phyloP scores from a whole-genome alignment of 495 filamentous ascomycete species.

The Beverwykella pulmonaria region DNA sequence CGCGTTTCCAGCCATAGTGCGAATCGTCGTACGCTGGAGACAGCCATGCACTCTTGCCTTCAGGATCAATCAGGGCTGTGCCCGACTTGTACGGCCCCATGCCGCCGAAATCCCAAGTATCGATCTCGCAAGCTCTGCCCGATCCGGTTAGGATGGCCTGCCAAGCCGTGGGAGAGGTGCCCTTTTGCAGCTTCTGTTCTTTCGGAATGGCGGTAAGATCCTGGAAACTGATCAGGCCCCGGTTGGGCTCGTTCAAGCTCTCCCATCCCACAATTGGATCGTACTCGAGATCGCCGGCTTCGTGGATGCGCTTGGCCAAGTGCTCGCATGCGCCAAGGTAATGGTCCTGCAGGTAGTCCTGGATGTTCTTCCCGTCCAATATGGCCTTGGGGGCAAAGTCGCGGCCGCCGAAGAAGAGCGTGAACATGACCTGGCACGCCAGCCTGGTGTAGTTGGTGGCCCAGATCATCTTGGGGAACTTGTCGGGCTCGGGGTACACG shows the following conservation, averaged over 20 bases:
- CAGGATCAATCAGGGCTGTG: conserved; percentile 78
- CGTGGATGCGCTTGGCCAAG: conserved; percentile 80
- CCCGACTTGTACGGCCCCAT: conserved; percentile 91
- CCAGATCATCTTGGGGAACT: conserved; percentile 99
- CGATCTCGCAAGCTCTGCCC: conserved; percentile 83
- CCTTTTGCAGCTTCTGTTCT: conserved; percentile 90
- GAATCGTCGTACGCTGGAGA: conserved; percentile 78
- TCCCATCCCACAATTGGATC: conserved; percentile 95
- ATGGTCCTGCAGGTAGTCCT: conserved; percentile 91
- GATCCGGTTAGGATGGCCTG: conserved; percentile 90
- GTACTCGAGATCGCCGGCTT: conserved; percentile 85
- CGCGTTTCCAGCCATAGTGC: conserved; percentile 87
- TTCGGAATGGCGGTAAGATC: conserved; percentile 80
- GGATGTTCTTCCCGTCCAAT: conserved; percentile 92
- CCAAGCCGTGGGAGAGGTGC: conserved; percentile 91
- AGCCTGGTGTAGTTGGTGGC: conserved; percentile 93
- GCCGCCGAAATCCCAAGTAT: conserved; percentile 90
- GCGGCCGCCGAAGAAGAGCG: conserved; percentile 87
- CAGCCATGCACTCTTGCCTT: conserved; percentile 84
- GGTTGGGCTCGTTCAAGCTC: conserved; percentile 90
- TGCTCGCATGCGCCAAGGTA: conserved; percentile 78
- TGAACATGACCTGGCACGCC: conserved; percentile 88
- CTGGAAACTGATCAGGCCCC: conserved; percentile 82
- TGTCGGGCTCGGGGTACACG: conserved; percentile 80
- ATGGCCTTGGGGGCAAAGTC: conserved; percentile 96